phyloP scores from a whole-genome alignment of 768 basidiomycete species.

The Kwoniella europaea region DNA sequence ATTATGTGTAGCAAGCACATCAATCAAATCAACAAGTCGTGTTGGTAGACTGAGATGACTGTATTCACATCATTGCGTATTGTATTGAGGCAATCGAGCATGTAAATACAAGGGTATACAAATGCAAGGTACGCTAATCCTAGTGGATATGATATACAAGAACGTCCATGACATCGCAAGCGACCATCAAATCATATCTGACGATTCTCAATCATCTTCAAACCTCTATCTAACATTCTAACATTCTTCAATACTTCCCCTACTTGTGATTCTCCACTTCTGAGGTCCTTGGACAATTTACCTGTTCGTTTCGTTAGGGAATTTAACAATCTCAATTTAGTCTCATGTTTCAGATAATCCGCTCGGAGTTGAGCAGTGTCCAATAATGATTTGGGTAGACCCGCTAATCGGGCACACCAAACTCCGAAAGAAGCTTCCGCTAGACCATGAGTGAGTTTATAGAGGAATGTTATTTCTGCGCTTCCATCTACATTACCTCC shows the following conservation, averaged over 20 bases:
- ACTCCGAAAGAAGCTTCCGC: constrained; percentile 85
- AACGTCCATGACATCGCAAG: neutral
- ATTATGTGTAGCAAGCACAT: too few relatives aligned
- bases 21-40: too few relatives aligned
- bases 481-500: constrained; percentile 63
- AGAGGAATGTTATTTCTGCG: constrained; percentile 84
- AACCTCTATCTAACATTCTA: constrained; percentile 21
- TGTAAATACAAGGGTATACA: neutral
- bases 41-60: too few relatives aligned
- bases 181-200: neutral
- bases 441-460: constrained; percentile 72
- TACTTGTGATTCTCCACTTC: neutral
- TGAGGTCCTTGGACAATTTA: constrained; percentile 15
- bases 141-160: neutral
- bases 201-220: constrained; percentile 11
- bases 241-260: constrained; percentile 24
- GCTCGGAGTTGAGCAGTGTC: constrained; percentile 66
- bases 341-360: constrained; percentile 64
- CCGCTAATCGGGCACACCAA: constrained; percentile 84
- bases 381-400: constrained; percentile 74
- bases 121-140: neutral
- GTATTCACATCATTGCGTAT: neutral
- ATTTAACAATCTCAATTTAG: constrained; percentile 49
- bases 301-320: constrained; percentile 27
- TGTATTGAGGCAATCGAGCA: neutral